Base-by-base conservation (phyloP, 192 early-diverging fungal species). In the Dissophora globulifera region DNA sequence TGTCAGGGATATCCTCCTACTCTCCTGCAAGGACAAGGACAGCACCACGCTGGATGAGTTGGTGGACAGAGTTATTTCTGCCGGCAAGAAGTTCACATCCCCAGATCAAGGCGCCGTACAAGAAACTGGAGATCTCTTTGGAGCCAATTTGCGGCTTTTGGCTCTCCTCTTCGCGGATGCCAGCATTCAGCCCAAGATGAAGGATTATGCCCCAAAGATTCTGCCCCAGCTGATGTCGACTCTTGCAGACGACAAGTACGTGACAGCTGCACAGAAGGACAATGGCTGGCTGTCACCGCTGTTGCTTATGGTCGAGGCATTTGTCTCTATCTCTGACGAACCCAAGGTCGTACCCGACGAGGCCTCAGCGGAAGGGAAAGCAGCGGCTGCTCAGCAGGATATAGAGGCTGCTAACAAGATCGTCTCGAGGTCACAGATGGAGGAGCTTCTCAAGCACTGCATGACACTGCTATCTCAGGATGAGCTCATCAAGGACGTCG, bases 301-400 rank as follows among this genome's bases (percentile, higher is more conserved):
- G 19, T 69, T 92, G 4, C 67, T 94, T 31, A 81, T 92, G 20
- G 27, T 94, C n/a, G 93, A 94, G 62, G 50, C 81, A 0, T 83
- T 85, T 49, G 63, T 93, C 10, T 86, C 90, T 15, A 51, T 88
- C 11, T 47, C 83, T 5, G 91, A 94, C 59, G 89, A 93, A 57
- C 89, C 90, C 8, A 65, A 56, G 45, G 22, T 20, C 32, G 58
- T 81, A 2, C 65, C 69, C 15, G 62, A 79, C 27, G 66, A 78
- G 26, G 43, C 59, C 16, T 46, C 50, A 8, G 56, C 52, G 25
- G 78, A 81, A 62, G 32, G 48, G 70, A 50, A 63, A 20, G 43
- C 72, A 22, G 64, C 57, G 31, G 38, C 54, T 16, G 56, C 50
- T 3, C 52, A 63, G 27, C 50, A 66, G 2, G 65, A 65, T 8